Evolutionary conservation across 2,329 filamentous ascomycete species (phyloP), one percentile per base, ranked within the genome.

Genomic region (Sclerotinia spermophila): DNA sequence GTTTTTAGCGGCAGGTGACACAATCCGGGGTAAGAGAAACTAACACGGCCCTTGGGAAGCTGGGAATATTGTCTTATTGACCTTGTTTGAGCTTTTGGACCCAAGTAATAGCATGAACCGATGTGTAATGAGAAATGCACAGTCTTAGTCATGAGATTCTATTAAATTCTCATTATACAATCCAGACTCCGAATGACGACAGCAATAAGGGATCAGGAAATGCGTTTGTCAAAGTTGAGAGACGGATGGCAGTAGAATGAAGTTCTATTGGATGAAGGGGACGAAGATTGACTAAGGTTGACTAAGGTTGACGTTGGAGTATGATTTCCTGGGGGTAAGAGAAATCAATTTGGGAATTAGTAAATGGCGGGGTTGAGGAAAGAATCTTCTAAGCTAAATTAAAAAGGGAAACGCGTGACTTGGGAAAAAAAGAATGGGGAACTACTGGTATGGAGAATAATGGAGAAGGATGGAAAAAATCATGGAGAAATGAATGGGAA

Each of bases 41-140:
- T 61, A 62, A 69, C 40, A 70, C 45, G 38, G 30, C 61, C 67
- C 55, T 33, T 42, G 60, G 51, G 48, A 71, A 69, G 66, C 33
- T 68, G 66, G 66, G 45, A 48, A 35, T 40, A n/a, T 30, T 53
- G 21, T 60, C 33, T 53, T 65, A 3, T 66, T 40, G 62, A 53
- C 35, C 62, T 53, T 66, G 62, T 42, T 66, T 27, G 33, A 53
- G 13, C 33, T 33, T 40, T 40, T 53, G 27, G 45, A 53, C 44
- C 45, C 33, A 51, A 45, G 51, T 45, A 71, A 62, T 69, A 30
- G 67, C 33, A 68, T 42, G 53, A 35, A 58, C 59, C 56, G 68
- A 72, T 74, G 35, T 72, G 75, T 77, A 76, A 78, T 76, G 58
- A 48, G 48, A 75, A 73, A 71, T 75, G 76, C 74, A 76, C 44